phyloP scores from a whole-genome alignment of 1,284 basidiomycete genomes.

The Gymnopus androsaceus region DNA sequence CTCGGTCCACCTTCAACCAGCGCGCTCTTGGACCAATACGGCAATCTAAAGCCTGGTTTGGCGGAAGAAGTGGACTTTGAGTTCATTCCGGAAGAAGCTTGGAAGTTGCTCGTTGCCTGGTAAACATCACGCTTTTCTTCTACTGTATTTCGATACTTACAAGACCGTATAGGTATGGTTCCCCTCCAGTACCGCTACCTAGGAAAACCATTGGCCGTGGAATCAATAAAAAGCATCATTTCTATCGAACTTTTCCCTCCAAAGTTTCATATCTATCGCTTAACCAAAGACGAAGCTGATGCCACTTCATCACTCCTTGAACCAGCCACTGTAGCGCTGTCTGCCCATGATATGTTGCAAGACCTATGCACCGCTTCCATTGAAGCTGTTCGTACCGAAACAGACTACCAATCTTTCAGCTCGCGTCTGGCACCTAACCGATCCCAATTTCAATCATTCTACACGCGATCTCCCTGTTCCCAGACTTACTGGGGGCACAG shows the following conservation, averaged over 20 bases:
- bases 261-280: slow-evolving; percentile 60
- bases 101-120: slow-evolving; percentile 72
- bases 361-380: background rate
- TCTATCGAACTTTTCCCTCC: slow-evolving; percentile 83
- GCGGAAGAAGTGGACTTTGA: slow-evolving; percentile 77
- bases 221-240: slow-evolving; percentile 38
- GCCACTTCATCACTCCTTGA: slow-evolving; percentile 16
- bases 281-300: slow-evolving; percentile 36
- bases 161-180: slow-evolving; percentile 66
- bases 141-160: slow-evolving; percentile 10
- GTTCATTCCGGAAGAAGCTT: slow-evolving; percentile 74
- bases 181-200: slow-evolving; percentile 53
- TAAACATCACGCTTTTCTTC: slow-evolving; percentile 35
- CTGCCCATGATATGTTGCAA: background rate
- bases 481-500: background rate
- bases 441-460: background rate
- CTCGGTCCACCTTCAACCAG: slow-evolving; percentile 79
- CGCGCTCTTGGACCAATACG: slow-evolving; percentile 55
- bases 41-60: slow-evolving; percentile 49
- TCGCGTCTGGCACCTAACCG: slow-evolving; percentile 1
- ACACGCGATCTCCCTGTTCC: background rate
- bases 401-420: background rate
- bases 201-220: slow-evolving; percentile 70
- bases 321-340: background rate
- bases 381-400: background rate